A percentile compares a stretch with the other conserved stretches of the same genome.
phyloP scores from a whole-genome alignment of 2,329 filamentous ascomycete genomes.

The Penicillium sp. region DNA sequence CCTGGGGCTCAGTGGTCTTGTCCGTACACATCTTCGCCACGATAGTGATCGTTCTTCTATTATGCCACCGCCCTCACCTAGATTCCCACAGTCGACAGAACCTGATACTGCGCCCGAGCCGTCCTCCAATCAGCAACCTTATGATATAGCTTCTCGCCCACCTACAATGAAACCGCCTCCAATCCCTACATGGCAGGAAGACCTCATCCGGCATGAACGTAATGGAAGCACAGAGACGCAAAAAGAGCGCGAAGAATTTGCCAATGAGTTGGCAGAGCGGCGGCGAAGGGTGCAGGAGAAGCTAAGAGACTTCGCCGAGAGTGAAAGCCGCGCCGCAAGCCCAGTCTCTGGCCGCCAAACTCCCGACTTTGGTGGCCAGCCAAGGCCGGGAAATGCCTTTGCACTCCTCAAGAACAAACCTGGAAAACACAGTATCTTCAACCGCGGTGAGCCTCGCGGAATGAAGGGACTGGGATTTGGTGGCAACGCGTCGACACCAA shows the following conservation, averaged over 20 bases:
- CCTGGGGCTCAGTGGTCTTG: conserved; percentile 75
- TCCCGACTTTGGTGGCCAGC: conserved; percentile 36
- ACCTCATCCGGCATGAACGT: conserved; percentile 50
- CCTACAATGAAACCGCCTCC: neutral
- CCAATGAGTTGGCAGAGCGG: conserved; percentile 53
- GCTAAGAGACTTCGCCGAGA: conserved; percentile 48
- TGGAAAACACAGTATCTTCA: conserved; percentile 36
- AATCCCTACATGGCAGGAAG: conserved; percentile 53
- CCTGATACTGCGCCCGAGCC: conserved; percentile 13
- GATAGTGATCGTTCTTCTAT: conserved; percentile 83
- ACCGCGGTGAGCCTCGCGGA: conserved; percentile 42
- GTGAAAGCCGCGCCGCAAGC: conserved; percentile 49
- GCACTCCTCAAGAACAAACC: conserved; percentile 50
- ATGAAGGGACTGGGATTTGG: conserved; percentile 49
- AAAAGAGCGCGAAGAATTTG: conserved; percentile 54
- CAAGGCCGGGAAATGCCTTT: conserved; percentile 49
- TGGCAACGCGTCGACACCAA: conserved; percentile 42
- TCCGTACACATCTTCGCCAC: conserved; percentile 81
- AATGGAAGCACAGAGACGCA: conserved; percentile 55
- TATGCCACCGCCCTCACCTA: conserved; percentile 60
- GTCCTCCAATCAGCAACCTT: conserved; percentile 5
- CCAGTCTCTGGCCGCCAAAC: conserved; percentile 43
- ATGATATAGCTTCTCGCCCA: neutral
- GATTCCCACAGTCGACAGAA: conserved; percentile 40
- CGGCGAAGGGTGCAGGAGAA: conserved; percentile 55